Conservation (phyloP, 371 early-diverging fungal species). For the Saksenaea vasiformis region DNA sequence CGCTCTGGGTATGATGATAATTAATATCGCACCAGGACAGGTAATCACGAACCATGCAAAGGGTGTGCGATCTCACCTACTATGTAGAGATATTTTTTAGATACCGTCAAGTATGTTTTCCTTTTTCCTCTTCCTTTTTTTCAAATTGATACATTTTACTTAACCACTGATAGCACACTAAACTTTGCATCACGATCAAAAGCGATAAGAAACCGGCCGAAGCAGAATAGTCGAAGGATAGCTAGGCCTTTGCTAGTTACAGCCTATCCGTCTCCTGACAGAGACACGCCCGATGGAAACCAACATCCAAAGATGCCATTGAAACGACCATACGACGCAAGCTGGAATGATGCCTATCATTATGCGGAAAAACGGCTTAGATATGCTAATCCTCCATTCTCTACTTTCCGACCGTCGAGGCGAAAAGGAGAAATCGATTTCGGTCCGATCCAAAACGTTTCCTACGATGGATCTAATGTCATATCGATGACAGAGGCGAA, state of each 20-base stretch:
- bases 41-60: slow-evolving; percentile 20
- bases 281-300: not conserved
- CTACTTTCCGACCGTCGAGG: not conserved
- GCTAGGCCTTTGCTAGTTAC: not conserved
- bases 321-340: not conserved
- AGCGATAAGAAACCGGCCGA: slow-evolving; percentile 56
- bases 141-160: not conserved
- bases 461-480: not conserved
- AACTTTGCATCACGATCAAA: slow-evolving; percentile 72
- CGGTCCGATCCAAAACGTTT: not conserved
- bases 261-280: not conserved
- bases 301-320: not conserved
- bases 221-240: slow-evolving; percentile 6
- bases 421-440: not conserved
- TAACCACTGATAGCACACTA: slow-evolving; percentile 47
- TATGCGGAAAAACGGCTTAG: not conserved
- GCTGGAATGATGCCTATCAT: not conserved
- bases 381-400: not conserved
- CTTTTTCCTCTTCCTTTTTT: too few relatives aligned
- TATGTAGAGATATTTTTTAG: slow-evolving; percentile 24
- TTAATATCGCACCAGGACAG: slow-evolving; percentile 61
- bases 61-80: slow-evolving; percentile 2
- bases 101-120: slow-evolving; percentile 55
- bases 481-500: not conserved
- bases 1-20: slow-evolving; percentile 64